Evolutionary conservation across 768 basidiomycete species (phyloP).

Genomic region (Punctularia strigosozonata): DNA sequence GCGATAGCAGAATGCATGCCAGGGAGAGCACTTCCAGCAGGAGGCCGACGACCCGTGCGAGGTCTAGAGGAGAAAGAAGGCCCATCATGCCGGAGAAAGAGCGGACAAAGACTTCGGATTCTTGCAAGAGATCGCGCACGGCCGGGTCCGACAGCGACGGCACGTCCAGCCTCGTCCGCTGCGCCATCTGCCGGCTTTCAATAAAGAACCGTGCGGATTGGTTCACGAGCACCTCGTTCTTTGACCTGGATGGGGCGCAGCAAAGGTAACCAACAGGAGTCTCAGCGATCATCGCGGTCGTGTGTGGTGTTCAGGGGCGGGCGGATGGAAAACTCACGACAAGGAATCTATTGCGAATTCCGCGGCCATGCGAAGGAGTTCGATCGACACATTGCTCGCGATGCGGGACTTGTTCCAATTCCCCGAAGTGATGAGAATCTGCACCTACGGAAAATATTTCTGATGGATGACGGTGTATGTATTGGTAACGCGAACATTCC

Average conservation of each 20-base stretch:
- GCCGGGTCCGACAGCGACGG: constrained; percentile 67
- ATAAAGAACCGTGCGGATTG: constrained; percentile 63
- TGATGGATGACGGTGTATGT: neutral
- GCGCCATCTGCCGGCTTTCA: constrained; percentile 70
- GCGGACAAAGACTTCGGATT: constrained; percentile 75
- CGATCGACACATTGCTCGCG: constrained; percentile 42
- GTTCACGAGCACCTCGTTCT: constrained; percentile 62
- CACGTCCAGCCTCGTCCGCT: constrained; percentile 65
- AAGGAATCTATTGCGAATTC: constrained; percentile 61
- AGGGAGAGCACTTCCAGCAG: constrained; percentile 64
- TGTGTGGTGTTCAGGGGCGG: constrained; percentile 2
- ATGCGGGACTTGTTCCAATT: constrained; percentile 62
- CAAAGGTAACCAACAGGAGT: constrained; percentile 57
- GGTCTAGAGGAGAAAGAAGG: constrained; percentile 69
- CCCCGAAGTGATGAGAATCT: constrained; percentile 56
- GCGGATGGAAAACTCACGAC: constrained; percentile 56
- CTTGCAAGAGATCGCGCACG: constrained; percentile 70
- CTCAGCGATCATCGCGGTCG: no score
- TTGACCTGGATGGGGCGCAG: constrained; percentile 1
- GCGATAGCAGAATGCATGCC: constrained; percentile 51
- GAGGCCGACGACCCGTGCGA: constrained; percentile 61
- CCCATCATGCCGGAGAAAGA: constrained; percentile 61
- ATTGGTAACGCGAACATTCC: constrained; percentile 14
- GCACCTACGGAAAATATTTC: constrained; percentile 36
- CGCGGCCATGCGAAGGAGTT: constrained; percentile 48